Evolutionary conservation across 306 rosid species (phyloP).

Genomic region (Cucurbita argyrosperma): DNA sequence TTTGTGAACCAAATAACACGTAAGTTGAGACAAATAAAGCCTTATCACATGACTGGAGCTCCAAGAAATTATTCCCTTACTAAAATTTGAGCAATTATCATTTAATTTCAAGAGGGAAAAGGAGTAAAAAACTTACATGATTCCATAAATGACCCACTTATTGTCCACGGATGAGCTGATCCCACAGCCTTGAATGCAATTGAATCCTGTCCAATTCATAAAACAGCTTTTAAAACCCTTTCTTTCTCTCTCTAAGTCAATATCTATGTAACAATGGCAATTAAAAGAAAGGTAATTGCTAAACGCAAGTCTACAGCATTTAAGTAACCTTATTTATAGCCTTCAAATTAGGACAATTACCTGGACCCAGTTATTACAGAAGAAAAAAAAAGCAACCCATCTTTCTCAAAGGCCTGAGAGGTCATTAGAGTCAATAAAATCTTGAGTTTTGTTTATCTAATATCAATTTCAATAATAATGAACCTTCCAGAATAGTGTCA

Average conservation of each 20-base stretch:
- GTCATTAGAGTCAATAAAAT: background rate
- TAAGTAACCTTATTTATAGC: constrained; percentile 5
- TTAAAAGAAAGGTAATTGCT: constrained; percentile 1
- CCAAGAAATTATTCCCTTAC: background rate
- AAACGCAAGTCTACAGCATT: constrained; percentile 5
- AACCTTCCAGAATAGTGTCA: background rate
- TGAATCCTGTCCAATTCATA: constrained; percentile 7
- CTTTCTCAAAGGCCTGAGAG: background rate
- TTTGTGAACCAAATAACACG: background rate
- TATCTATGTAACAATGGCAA: background rate
- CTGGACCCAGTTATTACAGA: background rate
- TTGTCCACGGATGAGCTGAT: constrained; percentile 1
- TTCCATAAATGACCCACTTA: constrained; percentile 4
- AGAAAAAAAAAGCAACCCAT: background rate
- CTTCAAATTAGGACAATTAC: constrained; percentile 8
- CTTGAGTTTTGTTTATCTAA: background rate
- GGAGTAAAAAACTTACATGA: background rate
- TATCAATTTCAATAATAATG: background rate
- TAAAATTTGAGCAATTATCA: background rate
- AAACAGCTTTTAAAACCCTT: constrained; percentile 2
- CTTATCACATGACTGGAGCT: background rate
- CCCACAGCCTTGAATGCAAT: constrained; percentile 11
- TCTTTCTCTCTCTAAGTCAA: background rate
- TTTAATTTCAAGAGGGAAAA: background rate
- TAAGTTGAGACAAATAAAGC: background rate